phyloP scores from a whole-genome alignment of 1,139 yeast genomes.

The Yamadazyma pseudoaaseri region DNA sequence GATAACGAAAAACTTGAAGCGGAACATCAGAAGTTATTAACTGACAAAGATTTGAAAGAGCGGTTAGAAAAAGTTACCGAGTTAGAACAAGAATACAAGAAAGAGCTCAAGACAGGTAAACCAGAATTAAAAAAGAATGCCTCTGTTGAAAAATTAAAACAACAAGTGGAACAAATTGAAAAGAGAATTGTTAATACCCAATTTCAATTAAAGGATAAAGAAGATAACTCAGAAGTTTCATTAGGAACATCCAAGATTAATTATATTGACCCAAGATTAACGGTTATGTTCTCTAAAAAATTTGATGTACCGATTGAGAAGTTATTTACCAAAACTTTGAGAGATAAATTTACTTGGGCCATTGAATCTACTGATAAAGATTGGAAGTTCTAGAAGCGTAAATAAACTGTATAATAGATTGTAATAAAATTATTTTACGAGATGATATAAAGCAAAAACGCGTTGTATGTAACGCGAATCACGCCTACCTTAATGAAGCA shows the following conservation, averaged over 20 bases:
- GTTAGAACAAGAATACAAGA: conserved; percentile 48
- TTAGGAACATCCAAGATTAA: conserved; percentile 91
- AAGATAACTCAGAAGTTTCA: conserved; percentile 92
- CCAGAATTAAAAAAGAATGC: conserved; percentile 52
- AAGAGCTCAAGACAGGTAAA: conserved; percentile 62
- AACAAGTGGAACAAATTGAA: conserved; percentile 73
- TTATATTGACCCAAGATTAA: conserved; percentile 91
- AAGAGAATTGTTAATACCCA: conserved; percentile 67
- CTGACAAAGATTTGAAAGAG: conserved; percentile 54
- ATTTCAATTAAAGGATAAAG: conserved; percentile 83
- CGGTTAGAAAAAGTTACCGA: conserved; percentile 61
- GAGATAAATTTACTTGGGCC: conserved; percentile 97
- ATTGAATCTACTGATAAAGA: conserved; percentile 84
- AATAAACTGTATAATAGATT: conserved; percentile 1
- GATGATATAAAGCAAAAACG: too few species aligned
- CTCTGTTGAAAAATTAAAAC: conserved; percentile 71
- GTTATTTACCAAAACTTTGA: conserved; percentile 81
- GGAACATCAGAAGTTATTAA: conserved; percentile 53
- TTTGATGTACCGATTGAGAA: conserved; percentile 89
- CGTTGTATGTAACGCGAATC: conserved; percentile 4
- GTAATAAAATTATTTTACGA: too few species aligned
- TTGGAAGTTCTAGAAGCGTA: conserved; percentile 67
- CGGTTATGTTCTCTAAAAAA: conserved; percentile 86
- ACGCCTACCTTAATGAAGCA: conserved; percentile 1
- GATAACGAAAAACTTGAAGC: conserved; percentile 73